Conservation (phyloP, 208 protist species). For the Acanthamoeba quina region DNA sequence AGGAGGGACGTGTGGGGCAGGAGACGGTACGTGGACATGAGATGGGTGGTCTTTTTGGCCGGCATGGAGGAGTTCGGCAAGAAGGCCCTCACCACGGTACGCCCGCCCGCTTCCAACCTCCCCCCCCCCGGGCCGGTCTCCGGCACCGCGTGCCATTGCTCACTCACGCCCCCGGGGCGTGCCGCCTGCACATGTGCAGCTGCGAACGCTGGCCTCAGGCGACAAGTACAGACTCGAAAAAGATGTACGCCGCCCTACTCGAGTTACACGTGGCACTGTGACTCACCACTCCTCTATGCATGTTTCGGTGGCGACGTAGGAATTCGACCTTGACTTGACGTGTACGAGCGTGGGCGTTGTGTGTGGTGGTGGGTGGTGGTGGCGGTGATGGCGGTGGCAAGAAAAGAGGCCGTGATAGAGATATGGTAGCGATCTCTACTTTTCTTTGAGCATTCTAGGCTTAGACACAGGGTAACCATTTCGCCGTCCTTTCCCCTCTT, state of each 20-base stretch:
- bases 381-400: background rate
- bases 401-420: too few relatives aligned
- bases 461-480: too few relatives aligned
- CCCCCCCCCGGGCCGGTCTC: too few relatives aligned
- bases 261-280: background rate
- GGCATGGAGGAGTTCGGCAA: constrained; percentile 35
- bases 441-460: too few relatives aligned
- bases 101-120: background rate
- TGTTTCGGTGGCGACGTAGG: background rate
- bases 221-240: constrained; percentile 52
- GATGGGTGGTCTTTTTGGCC: too few relatives aligned
- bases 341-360: background rate
- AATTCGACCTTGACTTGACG: constrained; percentile 69
- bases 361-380: too few relatives aligned
- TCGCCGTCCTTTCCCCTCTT: too few relatives aligned
- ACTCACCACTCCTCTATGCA: background rate
- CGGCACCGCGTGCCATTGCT: too few relatives aligned
- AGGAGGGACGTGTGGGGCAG: too few relatives aligned
- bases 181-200: background rate
- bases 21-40: too few relatives aligned
- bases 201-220: constrained; percentile 59
- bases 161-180: too few relatives aligned
- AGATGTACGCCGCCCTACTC: background rate
- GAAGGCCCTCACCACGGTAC: constrained; percentile 53
- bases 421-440: too few relatives aligned